These are phyloP conservation scores for Talaromyces wortmannii DNA, from an alignment of 495 filamentous ascomycete species.

Conservation along the genomic window DNA sequence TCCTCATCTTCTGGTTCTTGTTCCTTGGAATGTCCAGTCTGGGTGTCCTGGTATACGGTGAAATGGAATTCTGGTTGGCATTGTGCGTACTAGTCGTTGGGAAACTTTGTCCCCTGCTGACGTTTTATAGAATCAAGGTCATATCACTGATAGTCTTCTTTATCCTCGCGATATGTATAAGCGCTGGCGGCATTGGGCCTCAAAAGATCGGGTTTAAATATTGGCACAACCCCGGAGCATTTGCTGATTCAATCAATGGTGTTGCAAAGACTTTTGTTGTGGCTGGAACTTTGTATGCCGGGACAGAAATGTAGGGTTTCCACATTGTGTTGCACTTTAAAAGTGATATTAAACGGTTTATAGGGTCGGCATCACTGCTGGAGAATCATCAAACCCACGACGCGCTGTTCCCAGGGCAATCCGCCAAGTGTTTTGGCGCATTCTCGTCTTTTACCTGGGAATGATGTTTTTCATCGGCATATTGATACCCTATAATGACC, in stretches of 20 bases:
- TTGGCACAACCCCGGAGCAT: constrained; percentile 64
- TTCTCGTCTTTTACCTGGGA: constrained; percentile 52
- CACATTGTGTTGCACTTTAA: background rate
- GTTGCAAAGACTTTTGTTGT: constrained; percentile 51
- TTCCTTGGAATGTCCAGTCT: constrained; percentile 32
- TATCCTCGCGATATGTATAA: constrained; percentile 58
- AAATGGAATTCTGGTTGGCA: constrained; percentile 45
- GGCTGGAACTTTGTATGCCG: constrained; percentile 64
- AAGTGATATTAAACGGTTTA: background rate
- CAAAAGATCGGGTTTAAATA: constrained; percentile 55
- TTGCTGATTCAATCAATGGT: constrained; percentile 57
- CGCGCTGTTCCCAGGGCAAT: constrained; percentile 57
- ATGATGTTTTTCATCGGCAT: constrained; percentile 65
- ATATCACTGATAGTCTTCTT: constrained; percentile 59
- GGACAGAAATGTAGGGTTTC: constrained; percentile 53
- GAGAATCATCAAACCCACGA: constrained; percentile 56
- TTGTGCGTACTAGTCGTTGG: background rate
- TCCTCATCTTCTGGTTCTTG: constrained; percentile 58
- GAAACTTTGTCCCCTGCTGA: constrained; percentile 2
- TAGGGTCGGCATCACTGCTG: constrained; percentile 61
- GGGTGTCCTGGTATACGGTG: constrained; percentile 63
- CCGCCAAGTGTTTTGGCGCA: constrained; percentile 67
- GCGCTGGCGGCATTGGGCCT: constrained; percentile 51
- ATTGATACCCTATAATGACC: constrained; percentile 51
- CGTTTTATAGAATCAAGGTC: constrained; percentile 32